Evolutionary conservation across 2,329 filamentous ascomycete species (phyloP), one percentile per base, ranked within the genome.

Genomic region (Colletotrichum lentis): DNA sequence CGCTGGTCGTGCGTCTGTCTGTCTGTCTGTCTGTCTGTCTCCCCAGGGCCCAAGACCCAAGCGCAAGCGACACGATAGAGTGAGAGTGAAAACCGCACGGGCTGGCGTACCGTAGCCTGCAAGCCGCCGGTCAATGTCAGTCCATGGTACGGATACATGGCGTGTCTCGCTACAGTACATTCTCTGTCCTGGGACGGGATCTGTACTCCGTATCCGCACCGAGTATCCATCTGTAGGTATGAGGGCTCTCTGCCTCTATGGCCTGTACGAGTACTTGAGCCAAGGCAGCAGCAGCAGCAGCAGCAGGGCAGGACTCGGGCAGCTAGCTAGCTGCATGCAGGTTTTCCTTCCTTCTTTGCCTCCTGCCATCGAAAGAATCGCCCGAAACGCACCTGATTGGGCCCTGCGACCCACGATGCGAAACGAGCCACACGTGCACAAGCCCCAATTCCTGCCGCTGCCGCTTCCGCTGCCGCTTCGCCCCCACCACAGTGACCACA

Each of bases 351-450:
- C n/a, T 37, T 54, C 50, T 18, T 39, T n/a, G 18, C 31, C 18
- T 22, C 35, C 11, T 54, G 12, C 10, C 4, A 14, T 18, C 12
- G 41, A 8, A 37, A 20, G 35, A 43, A 27, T 22, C 6, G 2
- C 50, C 27, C 31, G 37, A 5, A 53, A 55, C 24, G n/a, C 20
- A 55, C 41, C n/a, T 55, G 37, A 55, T 43, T 55, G 53, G 53
- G 24, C 7, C 14, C 12, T 55, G 53, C 6, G 14, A 14, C 12
- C 22, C 24, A 24, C 44, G 2, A 22, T 22, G 44, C 44, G 31
- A 53, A 37, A 37, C 37, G 27, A 53, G 35, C 16, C 27, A 35
- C 27, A 24, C 46, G 31, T 35, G 31, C 31, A 11, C 31, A 35
- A 35, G 31, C 31, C 31, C 31, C 31, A 35, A 22, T 11, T n/a